Evolutionary conservation across 2,329 filamentous ascomycete species (phyloP).

Genomic region (Escovopsis sp.): DNA sequence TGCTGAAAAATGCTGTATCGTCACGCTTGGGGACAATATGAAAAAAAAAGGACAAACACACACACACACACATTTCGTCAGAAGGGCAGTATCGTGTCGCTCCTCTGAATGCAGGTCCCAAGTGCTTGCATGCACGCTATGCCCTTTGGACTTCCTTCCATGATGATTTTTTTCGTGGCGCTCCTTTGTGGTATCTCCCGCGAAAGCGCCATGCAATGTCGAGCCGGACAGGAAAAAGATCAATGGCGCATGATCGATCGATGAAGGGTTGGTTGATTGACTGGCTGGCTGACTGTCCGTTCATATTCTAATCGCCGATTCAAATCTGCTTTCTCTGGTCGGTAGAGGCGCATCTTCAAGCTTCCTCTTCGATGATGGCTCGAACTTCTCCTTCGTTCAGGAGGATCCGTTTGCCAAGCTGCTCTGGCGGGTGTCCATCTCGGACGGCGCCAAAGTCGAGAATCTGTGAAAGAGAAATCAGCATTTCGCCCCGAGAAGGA

Average conservation of each 20-base stretch:
- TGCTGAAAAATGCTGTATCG: constrained; percentile 3
- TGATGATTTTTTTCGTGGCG: too few species aligned
- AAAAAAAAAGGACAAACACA: constrained; percentile 6
- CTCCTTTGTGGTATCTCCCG: too few species aligned
- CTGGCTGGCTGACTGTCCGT: too few species aligned
- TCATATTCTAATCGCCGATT: too few species aligned
- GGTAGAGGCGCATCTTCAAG: constrained; percentile 3
- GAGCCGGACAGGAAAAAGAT: too few species aligned
- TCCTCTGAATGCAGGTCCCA: constrained; percentile 5
- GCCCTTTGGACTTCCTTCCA: too few species aligned
- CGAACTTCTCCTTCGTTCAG: constrained; percentile 41
- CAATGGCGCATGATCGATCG: too few species aligned
- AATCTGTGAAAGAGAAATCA: constrained; percentile 46
- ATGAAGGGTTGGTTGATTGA: too few species aligned
- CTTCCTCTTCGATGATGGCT: constrained; percentile 31
- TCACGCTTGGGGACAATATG: constrained; percentile 2
- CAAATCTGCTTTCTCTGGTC: too few species aligned
- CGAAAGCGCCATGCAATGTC: too few species aligned
- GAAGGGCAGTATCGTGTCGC: constrained; percentile 7
- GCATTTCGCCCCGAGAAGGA: too few species aligned
- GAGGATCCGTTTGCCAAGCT: constrained; percentile 67
- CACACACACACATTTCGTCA: not conserved
- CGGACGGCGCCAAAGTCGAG: constrained; percentile 91
- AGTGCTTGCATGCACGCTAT: too few species aligned
- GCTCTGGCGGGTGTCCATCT: constrained; percentile 64